Evolutionary conservation across 2,329 filamentous ascomycete species (phyloP).

Genomic region (Aureobasidium pullulans): DNA sequence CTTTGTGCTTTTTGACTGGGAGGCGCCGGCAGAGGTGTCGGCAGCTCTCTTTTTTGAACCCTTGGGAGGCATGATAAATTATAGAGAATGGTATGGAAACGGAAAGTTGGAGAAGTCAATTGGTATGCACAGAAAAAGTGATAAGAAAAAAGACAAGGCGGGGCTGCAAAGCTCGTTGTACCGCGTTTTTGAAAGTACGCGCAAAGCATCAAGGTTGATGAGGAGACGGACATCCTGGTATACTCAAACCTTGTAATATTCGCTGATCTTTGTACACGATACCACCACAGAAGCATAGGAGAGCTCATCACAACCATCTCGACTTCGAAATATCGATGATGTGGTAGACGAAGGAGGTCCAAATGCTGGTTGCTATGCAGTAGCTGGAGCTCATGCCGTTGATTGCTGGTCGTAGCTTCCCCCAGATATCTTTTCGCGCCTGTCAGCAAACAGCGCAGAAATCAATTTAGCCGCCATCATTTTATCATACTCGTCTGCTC

Average conservation of each 20-base stretch:
- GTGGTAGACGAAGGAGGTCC: neutral
- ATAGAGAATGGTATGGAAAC: no score
- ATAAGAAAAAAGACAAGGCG: neutral
- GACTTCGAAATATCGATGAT: neutral
- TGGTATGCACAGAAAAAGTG: neutral
- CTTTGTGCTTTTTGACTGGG: slow-evolving; percentile 1
- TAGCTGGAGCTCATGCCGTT: neutral
- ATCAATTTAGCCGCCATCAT: neutral
- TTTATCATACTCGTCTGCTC: neutral
- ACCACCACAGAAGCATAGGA: neutral
- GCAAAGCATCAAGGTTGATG: neutral
- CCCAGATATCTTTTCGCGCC: slow-evolving; percentile 7
- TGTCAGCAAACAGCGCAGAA: neutral
- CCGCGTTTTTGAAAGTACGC: neutral
- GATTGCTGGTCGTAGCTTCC: slow-evolving; percentile 3
- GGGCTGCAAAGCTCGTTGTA: neutral
- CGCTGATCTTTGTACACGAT: no score
- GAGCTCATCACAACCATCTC: no score
- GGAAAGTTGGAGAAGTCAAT: neutral
- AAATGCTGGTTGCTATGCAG: neutral
- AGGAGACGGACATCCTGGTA: neutral
- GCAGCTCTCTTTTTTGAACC: slow-evolving; percentile 3
- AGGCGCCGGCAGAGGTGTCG: neutral
- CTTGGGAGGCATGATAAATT: neutral
- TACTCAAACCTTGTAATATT: neutral